Conservation (phyloP, 257 asterid genomes). For the Knoxia roxburghii region DNA sequence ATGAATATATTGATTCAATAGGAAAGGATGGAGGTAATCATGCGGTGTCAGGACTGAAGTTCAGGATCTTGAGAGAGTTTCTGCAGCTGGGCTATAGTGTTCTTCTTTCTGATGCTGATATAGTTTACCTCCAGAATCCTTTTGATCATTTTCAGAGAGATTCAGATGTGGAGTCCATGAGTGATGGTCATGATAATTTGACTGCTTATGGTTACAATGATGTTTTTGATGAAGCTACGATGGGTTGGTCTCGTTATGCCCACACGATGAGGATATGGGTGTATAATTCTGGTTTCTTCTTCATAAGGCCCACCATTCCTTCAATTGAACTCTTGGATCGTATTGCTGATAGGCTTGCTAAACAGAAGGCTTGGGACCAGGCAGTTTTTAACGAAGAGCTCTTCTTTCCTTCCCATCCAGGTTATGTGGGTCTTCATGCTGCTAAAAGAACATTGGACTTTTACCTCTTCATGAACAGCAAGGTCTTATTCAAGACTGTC, state of each 20-base stretch:
- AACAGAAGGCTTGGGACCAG: constrained; percentile 65
- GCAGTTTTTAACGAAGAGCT: constrained; percentile 80
- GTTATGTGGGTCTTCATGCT: constrained; percentile 70
- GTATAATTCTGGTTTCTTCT: constrained; percentile 77
- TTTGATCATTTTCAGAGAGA: constrained; percentile 61
- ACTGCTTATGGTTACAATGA: constrained; percentile 83
- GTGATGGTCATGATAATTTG: constrained; percentile 72
- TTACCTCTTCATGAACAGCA: constrained; percentile 76
- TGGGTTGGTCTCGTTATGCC: constrained; percentile 90
- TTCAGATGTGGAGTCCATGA: constrained; percentile 84
- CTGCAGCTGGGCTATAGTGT: constrained; percentile 73
- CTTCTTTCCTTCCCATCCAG: constrained; percentile 77
- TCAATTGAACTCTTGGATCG: constrained; percentile 83
- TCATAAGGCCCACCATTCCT: constrained; percentile 69
- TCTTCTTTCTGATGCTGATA: constrained; percentile 74
- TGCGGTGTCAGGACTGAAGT: constrained; percentile 66
- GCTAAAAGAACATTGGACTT: constrained; percentile 71
- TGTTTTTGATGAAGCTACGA: constrained; percentile 63
- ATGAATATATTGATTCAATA: constrained; percentile 41
- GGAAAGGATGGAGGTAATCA: constrained; percentile 68
- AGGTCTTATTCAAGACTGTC: constrained; percentile 74
- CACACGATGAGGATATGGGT: constrained; percentile 92
- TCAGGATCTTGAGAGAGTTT: constrained; percentile 75
- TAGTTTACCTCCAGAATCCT: constrained; percentile 72
- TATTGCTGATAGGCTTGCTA: constrained; percentile 54